Evolutionary conservation across 306 rosid species (phyloP), one percentile per base, ranked within the genome.

Genomic region (Bauhinia variegata): DNA sequence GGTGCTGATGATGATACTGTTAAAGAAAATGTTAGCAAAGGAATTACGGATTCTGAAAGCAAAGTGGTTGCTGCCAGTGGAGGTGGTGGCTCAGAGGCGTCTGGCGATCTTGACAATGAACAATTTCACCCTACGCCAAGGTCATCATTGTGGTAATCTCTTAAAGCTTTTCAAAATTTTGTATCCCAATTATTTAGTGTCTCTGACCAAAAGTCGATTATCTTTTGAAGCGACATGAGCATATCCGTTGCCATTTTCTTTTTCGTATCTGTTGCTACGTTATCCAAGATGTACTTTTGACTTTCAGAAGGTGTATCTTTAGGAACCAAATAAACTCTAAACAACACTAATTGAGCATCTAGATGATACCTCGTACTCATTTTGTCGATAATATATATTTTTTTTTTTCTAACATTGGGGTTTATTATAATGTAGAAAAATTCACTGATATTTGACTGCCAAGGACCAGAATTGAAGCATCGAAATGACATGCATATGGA

Each of bases 111-210:
- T 5, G 85, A 79, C 47, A 31, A 72, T 71, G 95, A 84, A 67
- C 82, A 71, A 59, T 55, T 63, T 59, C 76, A 69, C 62, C 70
- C 78, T 14, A 54, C 71, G 78, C 88, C 86, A 17, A 83, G 86
- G 79, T 90, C 97, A 23, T 86, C 81, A 19, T 82, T 93, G 70
- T 90, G 96, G 97, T 93, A 89, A 80, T 52, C 71, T 72, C 79
- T 80, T 81, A 58, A 58, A 70, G 14, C 72, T 58, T 18, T 59
- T 30, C 6, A 15, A 43, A 60, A 13, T 46, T 54, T 38, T 43
- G 4, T 12, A 9, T 49, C 32, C 63, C 38, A 37, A 65, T 54
- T 41, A 36, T 10, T 41, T 2, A 53, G 17, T 49, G 11, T 6
- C 52, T 53, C 41, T 6, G 1, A 30, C 52, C 30, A 34, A 12